A percentile compares a stretch with the other conserved stretches of the same genome.
These are phyloP conservation scores for Tolypocladium tundrense DNA, from an alignment of 2,329 filamentous ascomycete genomes.

Conservation along the genomic window DNA sequence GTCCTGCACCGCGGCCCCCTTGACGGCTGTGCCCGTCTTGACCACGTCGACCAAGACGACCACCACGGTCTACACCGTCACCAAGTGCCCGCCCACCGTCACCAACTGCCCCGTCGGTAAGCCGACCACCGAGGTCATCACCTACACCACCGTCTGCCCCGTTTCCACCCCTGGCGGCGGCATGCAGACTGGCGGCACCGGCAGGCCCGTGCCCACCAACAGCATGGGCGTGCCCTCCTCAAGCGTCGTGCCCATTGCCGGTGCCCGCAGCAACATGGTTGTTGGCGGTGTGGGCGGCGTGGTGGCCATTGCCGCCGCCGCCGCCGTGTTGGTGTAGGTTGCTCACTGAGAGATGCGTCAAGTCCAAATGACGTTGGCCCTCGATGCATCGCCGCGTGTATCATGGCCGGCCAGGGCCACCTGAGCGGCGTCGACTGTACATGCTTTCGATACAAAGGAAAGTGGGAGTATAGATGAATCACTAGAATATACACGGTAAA, in stretches of 20 bases:
- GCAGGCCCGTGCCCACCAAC: no score
- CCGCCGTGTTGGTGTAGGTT: neutral
- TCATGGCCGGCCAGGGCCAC: neutral
- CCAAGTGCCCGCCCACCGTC: neutral
- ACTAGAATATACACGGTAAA: neutral
- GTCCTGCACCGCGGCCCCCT: neutral
- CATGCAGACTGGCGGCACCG: neutral
- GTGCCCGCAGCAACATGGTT: neutral
- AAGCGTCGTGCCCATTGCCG: neutral
- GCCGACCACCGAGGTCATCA: neutral
- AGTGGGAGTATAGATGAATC: neutral
- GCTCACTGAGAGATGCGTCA: neutral
- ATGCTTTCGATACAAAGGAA: neutral
- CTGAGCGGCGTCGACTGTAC: neutral
- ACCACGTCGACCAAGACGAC: neutral
- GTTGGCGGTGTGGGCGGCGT: neutral
- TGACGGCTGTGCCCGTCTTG: neutral
- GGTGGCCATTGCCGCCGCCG: neutral
- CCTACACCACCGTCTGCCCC: neutral
- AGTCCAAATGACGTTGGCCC: neutral
- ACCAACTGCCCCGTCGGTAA: neutral
- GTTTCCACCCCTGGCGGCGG: neutral
- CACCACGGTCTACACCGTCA: neutral
- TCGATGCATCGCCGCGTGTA: neutral
- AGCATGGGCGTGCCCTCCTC: no score